A percentile compares a stretch with the other conserved stretches of the same genome.
Evolutionary conservation across 2,329 filamentous ascomycete species (phyloP).

Genomic region (Paramyrothecium sp.): DNA sequence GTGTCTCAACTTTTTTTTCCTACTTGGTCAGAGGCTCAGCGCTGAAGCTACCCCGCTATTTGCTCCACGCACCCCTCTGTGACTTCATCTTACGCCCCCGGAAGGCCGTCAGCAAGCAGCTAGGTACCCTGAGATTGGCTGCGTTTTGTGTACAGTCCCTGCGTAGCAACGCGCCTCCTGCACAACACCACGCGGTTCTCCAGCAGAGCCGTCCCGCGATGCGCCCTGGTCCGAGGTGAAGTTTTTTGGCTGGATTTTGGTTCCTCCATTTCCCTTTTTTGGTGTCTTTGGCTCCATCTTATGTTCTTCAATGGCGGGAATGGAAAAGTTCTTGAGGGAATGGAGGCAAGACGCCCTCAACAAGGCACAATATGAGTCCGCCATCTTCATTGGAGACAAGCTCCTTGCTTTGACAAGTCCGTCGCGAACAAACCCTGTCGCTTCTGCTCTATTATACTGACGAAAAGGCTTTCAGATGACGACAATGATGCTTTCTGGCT

Average conservation of each 20-base stretch:
- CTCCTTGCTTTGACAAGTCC: constrained; percentile 88
- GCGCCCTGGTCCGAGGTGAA: neutral
- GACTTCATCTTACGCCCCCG: constrained; percentile 13
- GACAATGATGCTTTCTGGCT: constrained; percentile 96
- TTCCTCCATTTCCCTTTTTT: neutral
- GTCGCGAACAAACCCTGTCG: constrained; percentile 23
- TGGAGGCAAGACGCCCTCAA: constrained; percentile 96
- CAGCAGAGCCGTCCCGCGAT: neutral
- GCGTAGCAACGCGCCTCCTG: neutral
- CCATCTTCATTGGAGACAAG: constrained; percentile 97
- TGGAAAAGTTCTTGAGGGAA: constrained; percentile 91
- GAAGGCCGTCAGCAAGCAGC: neutral
- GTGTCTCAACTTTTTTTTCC: constrained; percentile 1
- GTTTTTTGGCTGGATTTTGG: neutral
- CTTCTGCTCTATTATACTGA: constrained; percentile 8
- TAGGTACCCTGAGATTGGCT: neutral
- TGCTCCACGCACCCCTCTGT: constrained; percentile 19
- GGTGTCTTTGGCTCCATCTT: neutral
- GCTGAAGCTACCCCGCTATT: constrained; percentile 27
- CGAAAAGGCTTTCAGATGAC: constrained; percentile 59
- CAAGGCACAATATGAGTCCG: constrained; percentile 93
- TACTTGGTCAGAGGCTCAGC: constrained; percentile 8
- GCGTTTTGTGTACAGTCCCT: neutral
- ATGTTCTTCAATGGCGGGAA: constrained; percentile 32
- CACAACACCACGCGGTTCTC: neutral